Conservation (phyloP, 495 filamentous ascomycete genomes). For the Pyrenula massariospora region DNA sequence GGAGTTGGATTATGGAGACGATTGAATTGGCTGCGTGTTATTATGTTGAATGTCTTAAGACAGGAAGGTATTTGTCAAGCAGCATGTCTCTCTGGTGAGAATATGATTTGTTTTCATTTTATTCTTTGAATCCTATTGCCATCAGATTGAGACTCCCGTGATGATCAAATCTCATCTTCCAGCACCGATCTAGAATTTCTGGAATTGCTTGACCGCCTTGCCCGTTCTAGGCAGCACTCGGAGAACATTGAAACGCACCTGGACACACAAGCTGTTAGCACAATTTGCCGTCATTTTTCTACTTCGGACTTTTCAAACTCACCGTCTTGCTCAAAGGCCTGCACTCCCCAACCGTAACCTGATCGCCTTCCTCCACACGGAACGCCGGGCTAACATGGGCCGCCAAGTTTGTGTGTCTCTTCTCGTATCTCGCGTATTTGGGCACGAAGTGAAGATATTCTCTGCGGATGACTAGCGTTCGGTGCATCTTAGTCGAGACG, state of each 20-base stretch:
- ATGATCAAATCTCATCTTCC: no score
- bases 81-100: no score
- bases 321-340: conserved; percentile 97
- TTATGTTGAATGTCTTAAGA: no score
- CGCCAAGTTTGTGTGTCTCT: conserved; percentile 98
- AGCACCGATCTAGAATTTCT: conserved; percentile 84
- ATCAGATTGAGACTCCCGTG: no score
- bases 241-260: conserved; percentile 99
- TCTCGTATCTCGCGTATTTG: conserved; percentile 99
- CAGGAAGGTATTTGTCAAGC: no score
- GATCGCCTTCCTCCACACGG: conserved; percentile 98
- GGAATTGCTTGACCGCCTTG: conserved; percentile 94
- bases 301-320: conserved; percentile 26
- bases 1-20: no score
- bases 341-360: conserved; percentile 98
- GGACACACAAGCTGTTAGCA: background rate
- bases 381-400: conserved; percentile 98
- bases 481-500: conserved; percentile 99
- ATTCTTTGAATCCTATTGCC: no score
- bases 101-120: no score
- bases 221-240: conserved; percentile 92
- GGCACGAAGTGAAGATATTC: conserved; percentile 99
- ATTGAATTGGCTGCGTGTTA: no score
- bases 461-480: conserved; percentile 96
- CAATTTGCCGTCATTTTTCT: conserved; percentile 1